Percentiles rank a stretch among this genome's conserved stretches.
Evolutionary conservation across 306 rosid genomes (phyloP).

Genomic region (Prosopis cineraria): DNA sequence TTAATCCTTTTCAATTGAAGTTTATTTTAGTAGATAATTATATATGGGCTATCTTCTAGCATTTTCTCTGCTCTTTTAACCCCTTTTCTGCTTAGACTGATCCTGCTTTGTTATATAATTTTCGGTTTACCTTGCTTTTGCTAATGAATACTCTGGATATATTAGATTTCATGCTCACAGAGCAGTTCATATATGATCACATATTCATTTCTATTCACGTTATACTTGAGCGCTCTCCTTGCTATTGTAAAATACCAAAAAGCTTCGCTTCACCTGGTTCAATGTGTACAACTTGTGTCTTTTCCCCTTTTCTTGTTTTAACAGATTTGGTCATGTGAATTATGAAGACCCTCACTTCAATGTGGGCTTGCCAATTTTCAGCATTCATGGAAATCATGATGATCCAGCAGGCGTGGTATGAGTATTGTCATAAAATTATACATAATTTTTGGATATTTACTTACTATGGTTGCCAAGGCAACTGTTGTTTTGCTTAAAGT

Average conservation of each 20-base stretch:
- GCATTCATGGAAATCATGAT: conserved; percentile 97
- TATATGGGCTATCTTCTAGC: background rate
- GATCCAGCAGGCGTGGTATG: conserved; percentile 99
- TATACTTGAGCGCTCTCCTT: background rate
- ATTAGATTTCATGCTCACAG: background rate
- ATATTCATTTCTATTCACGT: background rate
- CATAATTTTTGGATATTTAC: background rate
- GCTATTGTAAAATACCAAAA: background rate
- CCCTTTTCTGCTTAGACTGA: background rate
- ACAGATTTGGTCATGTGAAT: conserved; percentile 96
- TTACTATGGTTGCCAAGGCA: background rate
- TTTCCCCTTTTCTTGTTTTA: background rate
- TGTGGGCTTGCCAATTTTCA: conserved; percentile 95
- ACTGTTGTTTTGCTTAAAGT: conserved; percentile 9
- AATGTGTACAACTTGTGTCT: background rate
- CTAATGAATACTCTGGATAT: background rate
- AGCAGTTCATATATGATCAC: background rate
- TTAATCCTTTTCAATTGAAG: background rate
- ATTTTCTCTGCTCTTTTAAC: background rate
- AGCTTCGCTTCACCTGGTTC: background rate
- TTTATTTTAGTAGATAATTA: background rate
- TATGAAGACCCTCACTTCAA: conserved; percentile 98
- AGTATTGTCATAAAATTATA: conserved; percentile 16
- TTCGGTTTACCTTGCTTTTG: background rate
- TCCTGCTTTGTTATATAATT: background rate